Conservation (phyloP, 495 filamentous ascomycete species). For the Talaromyces trachyspermus region DNA sequence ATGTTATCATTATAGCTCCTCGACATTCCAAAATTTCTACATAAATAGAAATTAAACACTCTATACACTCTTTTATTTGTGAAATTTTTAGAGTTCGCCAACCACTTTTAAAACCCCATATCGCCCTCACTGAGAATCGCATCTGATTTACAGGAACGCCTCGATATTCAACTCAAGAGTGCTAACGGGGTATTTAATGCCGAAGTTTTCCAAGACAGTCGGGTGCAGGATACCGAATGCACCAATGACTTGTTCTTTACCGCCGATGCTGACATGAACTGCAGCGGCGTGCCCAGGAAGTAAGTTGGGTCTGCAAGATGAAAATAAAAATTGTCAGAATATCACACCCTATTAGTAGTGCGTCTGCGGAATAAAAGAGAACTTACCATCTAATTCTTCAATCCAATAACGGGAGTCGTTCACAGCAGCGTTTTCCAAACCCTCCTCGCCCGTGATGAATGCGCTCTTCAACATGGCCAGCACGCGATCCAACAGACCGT, state of each 20-base stretch:
- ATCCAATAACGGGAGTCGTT: slow-evolving; percentile 78
- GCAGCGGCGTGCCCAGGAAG: slow-evolving; percentile 84
- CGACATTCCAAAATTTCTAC: too few relatives aligned
- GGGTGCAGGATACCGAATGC: slow-evolving; percentile 92
- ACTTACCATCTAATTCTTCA: slow-evolving; percentile 71
- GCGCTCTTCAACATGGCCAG: slow-evolving; percentile 85
- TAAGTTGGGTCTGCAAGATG: slow-evolving; percentile 85
- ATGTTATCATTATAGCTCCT: too few relatives aligned
- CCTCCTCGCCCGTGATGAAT: slow-evolving; percentile 71
- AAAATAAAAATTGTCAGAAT: slow-evolving; percentile 5
- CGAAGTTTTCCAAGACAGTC: slow-evolving; percentile 85
- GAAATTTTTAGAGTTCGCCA: too few relatives aligned
- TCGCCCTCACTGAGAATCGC: neutral
- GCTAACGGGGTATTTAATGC: slow-evolving; percentile 88
- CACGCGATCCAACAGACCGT: slow-evolving; percentile 85
- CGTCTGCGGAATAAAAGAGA: neutral
- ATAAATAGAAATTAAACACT: too few relatives aligned
- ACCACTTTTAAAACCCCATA: too few relatives aligned
- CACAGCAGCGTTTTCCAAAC: slow-evolving; percentile 46
- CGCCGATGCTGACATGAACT: slow-evolving; percentile 64
- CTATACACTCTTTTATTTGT: too few relatives aligned
- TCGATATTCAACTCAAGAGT: slow-evolving; percentile 94
- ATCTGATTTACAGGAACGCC: slow-evolving; percentile 65
- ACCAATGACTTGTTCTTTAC: slow-evolving; percentile 67
- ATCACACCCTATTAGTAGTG: neutral